These are phyloP conservation scores for Myxozyma nipponensis DNA, from an alignment of 805 yeast species.

Conservation along the genomic window DNA sequence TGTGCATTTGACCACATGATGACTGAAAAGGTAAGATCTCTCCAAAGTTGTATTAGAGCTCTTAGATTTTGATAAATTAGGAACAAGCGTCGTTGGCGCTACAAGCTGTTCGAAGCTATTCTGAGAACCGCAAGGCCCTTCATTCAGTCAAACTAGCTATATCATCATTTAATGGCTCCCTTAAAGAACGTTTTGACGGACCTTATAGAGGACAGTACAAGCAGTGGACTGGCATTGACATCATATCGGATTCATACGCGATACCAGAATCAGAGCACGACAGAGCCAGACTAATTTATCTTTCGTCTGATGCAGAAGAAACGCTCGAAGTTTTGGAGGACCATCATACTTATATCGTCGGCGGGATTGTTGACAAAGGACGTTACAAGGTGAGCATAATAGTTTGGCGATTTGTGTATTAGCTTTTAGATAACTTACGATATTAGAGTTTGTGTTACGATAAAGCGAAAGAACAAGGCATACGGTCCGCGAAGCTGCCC, in stretches of 20 bases:
- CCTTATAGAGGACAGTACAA: conserved; percentile 53
- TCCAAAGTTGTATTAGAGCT: too few species aligned
- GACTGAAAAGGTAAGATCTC: conserved; percentile 54
- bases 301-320: conserved; percentile 84
- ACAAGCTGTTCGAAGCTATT: conserved; percentile 78
- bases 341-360: conserved; percentile 76
- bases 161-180: conserved; percentile 60
- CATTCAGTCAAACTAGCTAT: conserved; percentile 57
- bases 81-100: conserved; percentile 62
- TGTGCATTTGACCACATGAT: conserved; percentile 88
- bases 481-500: conserved; percentile 75
- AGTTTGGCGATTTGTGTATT: background rate
- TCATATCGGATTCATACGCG: conserved; percentile 43
- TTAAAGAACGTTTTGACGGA: conserved; percentile 65
- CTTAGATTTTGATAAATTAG: background rate
- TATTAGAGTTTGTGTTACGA: conserved; percentile 73
- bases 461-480: conserved; percentile 71
- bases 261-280: conserved; percentile 30
- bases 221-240: conserved; percentile 64
- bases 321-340: conserved; percentile 59
- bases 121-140: conserved; percentile 63
- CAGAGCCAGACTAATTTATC: conserved; percentile 46
- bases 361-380: conserved; percentile 96
- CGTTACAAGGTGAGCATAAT: conserved; percentile 39
- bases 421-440: background rate